Evolutionary conservation across 2,329 filamentous ascomycete species (phyloP).

Genomic region (Beauveria caledonica): DNA sequence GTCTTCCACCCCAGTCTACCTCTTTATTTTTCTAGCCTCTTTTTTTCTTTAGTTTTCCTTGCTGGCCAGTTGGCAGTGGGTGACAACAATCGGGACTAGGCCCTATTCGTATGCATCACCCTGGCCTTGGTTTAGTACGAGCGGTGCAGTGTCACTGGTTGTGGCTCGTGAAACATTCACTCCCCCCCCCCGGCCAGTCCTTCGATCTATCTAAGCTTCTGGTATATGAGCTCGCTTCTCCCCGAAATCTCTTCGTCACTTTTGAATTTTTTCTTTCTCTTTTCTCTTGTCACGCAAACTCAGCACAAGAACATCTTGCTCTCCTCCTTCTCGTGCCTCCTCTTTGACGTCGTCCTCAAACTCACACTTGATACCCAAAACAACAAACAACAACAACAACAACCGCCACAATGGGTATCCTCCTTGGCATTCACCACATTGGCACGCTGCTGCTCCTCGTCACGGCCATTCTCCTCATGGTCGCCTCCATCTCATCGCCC

Average conservation of each 20-base stretch:
- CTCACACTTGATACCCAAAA: background rate
- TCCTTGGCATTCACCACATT: conserved; percentile 45
- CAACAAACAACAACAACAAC: conserved; percentile 10
- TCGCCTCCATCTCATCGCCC: conserved; percentile 51
- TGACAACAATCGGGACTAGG: background rate
- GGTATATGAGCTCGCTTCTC: conserved; percentile 5
- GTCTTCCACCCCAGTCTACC: background rate
- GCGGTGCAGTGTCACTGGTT: background rate
- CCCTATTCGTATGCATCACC: background rate
- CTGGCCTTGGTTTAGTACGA: background rate
- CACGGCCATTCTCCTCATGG: conserved; percentile 46
- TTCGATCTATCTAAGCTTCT: background rate
- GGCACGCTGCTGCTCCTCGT: conserved; percentile 50
- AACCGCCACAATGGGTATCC: conserved; percentile 36
- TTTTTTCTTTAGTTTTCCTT: no score
- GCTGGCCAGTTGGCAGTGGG: no score
- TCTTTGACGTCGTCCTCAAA: background rate
- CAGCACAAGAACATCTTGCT: background rate
- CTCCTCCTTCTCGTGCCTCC: background rate
- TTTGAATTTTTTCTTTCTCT: background rate
- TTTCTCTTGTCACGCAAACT: conserved; percentile 4
- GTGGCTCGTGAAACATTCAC: conserved; percentile 5
- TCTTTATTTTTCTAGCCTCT: background rate
- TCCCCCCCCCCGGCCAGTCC: background rate
- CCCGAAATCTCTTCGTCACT: background rate